These are phyloP conservation scores for Jatropha podagrica DNA, from an alignment of 441 rosid genomes.

Conservation along the genomic window DNA sequence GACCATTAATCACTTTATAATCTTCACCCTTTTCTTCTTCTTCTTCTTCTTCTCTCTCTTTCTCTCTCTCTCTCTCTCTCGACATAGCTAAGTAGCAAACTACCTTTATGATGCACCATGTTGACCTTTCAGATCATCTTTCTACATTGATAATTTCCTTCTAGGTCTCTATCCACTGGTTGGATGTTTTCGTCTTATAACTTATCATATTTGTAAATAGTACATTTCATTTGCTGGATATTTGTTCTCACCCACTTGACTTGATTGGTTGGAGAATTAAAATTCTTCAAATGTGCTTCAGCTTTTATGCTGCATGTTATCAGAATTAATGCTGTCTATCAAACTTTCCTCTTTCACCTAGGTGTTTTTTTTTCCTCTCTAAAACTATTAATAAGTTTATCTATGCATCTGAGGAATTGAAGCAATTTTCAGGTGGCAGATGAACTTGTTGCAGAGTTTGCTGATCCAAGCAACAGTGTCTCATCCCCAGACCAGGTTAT, in stretches of 20 bases:
- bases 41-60: background rate
- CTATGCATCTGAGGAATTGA: conserved; percentile 34
- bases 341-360: background rate
- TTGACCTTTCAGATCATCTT: background rate
- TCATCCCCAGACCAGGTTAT: conserved; percentile 91
- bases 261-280: background rate
- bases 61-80: background rate
- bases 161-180: background rate
- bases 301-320: background rate
- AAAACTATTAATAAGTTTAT: conserved; percentile 8
- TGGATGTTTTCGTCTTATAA: background rate
- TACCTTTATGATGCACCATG: background rate
- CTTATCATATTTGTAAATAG: conserved; percentile 1
- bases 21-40: background rate
- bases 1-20: background rate
- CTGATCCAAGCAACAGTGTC: conserved; percentile 72
- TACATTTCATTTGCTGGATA: background rate
- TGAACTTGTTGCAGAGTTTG: conserved; percentile 98
- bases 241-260: conserved; percentile 1
- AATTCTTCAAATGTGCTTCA: background rate
- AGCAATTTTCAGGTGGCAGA: conserved; percentile 86
- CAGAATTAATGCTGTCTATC: background rate
- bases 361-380: background rate
- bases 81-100: background rate
- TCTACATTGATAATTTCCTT: background rate